Conservation (phyloP, 2,329 filamentous ascomycete species). For the Botryosphaeria agaves region DNA sequence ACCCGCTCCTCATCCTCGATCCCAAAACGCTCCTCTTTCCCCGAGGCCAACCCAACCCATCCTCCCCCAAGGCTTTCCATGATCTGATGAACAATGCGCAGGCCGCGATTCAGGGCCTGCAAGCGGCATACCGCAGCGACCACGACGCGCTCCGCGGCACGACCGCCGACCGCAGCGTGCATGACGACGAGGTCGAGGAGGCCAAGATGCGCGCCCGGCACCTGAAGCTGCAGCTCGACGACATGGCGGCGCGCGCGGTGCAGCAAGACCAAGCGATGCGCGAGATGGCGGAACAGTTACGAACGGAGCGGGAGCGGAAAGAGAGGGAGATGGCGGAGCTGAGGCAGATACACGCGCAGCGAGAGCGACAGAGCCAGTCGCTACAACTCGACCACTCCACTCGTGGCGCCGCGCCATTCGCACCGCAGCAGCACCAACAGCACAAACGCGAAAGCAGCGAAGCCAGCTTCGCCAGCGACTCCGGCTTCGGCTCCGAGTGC, state of each 20-base stretch:
- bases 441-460: constrained; percentile 6
- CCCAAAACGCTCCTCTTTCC: constrained; percentile 37
- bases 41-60: constrained; percentile 27
- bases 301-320: constrained; percentile 23
- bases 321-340: constrained; percentile 19
- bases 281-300: constrained; percentile 30
- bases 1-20: constrained; percentile 38
- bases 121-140: constrained; percentile 37
- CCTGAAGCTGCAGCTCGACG: constrained; percentile 42
- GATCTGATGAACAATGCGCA: constrained; percentile 39
- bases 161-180: constrained; percentile 36
- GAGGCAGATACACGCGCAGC: constrained; percentile 11
- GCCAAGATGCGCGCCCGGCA: constrained; percentile 38
- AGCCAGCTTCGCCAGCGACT: constrained; percentile 26
- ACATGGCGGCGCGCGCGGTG: constrained; percentile 35
- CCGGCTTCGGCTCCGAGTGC: constrained; percentile 41
- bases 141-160: constrained; percentile 31
- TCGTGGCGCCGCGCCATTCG: too few relatives aligned
- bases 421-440: constrained; percentile 2
- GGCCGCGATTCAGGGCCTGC: constrained; percentile 34
- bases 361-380: constrained; percentile 7
- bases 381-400: constrained; percentile 1
- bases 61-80: constrained; percentile 36
- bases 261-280: constrained; percentile 40
- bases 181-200: constrained; percentile 44